phyloP scores from a whole-genome alignment of 345 rosid species.

The Sisymbrium altissimum region DNA sequence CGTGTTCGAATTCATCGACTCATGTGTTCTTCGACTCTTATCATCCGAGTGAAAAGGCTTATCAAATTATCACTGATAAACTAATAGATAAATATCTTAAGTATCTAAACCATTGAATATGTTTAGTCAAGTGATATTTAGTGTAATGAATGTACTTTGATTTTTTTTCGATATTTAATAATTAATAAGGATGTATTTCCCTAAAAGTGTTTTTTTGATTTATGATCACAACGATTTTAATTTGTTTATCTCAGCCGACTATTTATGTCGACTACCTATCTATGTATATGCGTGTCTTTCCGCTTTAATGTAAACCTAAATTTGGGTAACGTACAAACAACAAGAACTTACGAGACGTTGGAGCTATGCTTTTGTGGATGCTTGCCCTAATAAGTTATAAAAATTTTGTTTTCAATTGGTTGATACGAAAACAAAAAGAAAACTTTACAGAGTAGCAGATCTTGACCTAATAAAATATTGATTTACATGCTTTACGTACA shows the following conservation, averaged over 20 bases:
- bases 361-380: neutral
- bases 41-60: slow-evolving; percentile 25
- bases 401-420: neutral
- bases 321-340: neutral
- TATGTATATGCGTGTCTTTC: neutral
- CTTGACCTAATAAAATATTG: neutral
- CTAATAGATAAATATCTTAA: slow-evolving; percentile 5
- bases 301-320: neutral
- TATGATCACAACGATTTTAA: neutral
- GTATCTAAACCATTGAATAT: slow-evolving; percentile 9
- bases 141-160: neutral
- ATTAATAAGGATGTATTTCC: neutral
- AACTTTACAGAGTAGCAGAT: neutral
- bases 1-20: slow-evolving; percentile 31
- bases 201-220: neutral
- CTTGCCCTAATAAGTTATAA: neutral
- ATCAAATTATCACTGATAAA: slow-evolving; percentile 22
- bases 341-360: neutral
- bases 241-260: neutral
- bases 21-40: slow-evolving; percentile 30
- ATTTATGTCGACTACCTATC: neutral
- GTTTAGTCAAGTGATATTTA: neutral
- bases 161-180: neutral
- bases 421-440: neutral
- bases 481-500: neutral